A percentile compares a stretch with the other conserved stretches of the same genome.
phyloP scores from a whole-genome alignment of 2,329 filamentous ascomycete species.

The Sporothrix schenckii region DNA sequence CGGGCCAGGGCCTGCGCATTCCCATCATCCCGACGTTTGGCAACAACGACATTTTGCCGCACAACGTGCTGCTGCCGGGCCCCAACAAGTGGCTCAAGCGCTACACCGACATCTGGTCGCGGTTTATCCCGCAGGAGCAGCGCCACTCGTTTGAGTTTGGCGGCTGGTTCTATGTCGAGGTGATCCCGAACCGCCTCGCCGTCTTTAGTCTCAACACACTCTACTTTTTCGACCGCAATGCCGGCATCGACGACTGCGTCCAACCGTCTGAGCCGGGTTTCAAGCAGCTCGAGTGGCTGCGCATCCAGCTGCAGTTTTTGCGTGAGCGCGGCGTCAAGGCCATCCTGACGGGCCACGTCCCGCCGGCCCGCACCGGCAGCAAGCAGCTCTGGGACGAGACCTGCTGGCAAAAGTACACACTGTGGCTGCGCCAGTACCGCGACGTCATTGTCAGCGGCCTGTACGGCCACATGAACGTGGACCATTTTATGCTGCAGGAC shows the following conservation, averaged over 20 bases:
- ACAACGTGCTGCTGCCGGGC: constrained; percentile 86
- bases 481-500: constrained; percentile 94
- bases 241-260: constrained; percentile 87
- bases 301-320: constrained; percentile 81
- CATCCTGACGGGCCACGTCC: constrained; percentile 91
- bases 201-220: constrained; percentile 95
- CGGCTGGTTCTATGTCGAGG: constrained; percentile 93
- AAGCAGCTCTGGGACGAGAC: constrained; percentile 94
- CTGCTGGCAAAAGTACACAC: constrained; percentile 95
- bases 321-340: constrained; percentile 87
- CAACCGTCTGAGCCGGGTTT: constrained; percentile 81
- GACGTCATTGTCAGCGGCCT: constrained; percentile 80
- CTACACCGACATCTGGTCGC: constrained; percentile 77
- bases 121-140: constrained; percentile 90
- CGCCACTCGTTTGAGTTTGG: constrained; percentile 88
- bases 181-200: constrained; percentile 80
- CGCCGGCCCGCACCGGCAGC: constrained; percentile 79
- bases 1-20: constrained; percentile 63
- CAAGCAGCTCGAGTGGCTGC: constrained; percentile 94
- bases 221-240: constrained; percentile 93
- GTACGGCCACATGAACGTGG: constrained; percentile 98
- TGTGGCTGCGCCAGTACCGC: constrained; percentile 88
- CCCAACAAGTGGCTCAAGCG: constrained; percentile 83
- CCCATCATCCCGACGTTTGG: constrained; percentile 89
- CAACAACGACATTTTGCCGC: constrained; percentile 96